Evolutionary conservation across 2,329 filamentous ascomycete genomes (phyloP).

Genomic region (Fusarium praegraminearum): DNA sequence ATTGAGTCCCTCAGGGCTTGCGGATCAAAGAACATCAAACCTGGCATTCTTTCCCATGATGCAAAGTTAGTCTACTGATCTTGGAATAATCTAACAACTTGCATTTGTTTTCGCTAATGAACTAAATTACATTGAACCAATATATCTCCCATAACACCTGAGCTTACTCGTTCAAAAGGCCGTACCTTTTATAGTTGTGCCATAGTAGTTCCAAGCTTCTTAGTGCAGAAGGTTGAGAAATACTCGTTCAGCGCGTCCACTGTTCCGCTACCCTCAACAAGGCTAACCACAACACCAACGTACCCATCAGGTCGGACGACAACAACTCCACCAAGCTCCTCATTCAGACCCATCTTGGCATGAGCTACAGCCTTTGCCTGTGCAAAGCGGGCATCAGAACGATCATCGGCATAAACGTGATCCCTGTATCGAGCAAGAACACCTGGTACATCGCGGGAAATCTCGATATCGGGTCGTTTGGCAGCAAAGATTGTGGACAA

Average conservation of each 20-base stretch:
- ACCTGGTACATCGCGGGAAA: slow-evolving; percentile 75
- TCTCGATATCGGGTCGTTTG: slow-evolving; percentile 76
- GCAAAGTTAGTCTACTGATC: background rate
- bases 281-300: slow-evolving; percentile 78
- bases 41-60: background rate
- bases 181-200: slow-evolving; percentile 44
- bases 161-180: background rate
- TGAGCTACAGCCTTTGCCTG: slow-evolving; percentile 81
- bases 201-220: slow-evolving; percentile 59
- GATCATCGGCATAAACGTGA: slow-evolving; percentile 88
- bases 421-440: slow-evolving; percentile 80
- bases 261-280: slow-evolving; percentile 82
- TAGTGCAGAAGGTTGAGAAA: slow-evolving; percentile 79
- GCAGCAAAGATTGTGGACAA: slow-evolving; percentile 81
- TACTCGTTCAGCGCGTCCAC: slow-evolving; percentile 86
- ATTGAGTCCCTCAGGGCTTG: background rate
- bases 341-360: slow-evolving; percentile 84
- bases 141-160: background rate
- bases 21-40: background rate
- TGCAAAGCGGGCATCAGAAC: slow-evolving; percentile 77
- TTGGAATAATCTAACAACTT: background rate
- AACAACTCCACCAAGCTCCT: slow-evolving; percentile 80
- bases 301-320: slow-evolving; percentile 91
- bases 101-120: slow-evolving; percentile 11
- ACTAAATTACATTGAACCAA: background rate